phyloP scores from a whole-genome alignment of 2,329 filamentous ascomycete genomes.

The Ilyonectria robusta region DNA sequence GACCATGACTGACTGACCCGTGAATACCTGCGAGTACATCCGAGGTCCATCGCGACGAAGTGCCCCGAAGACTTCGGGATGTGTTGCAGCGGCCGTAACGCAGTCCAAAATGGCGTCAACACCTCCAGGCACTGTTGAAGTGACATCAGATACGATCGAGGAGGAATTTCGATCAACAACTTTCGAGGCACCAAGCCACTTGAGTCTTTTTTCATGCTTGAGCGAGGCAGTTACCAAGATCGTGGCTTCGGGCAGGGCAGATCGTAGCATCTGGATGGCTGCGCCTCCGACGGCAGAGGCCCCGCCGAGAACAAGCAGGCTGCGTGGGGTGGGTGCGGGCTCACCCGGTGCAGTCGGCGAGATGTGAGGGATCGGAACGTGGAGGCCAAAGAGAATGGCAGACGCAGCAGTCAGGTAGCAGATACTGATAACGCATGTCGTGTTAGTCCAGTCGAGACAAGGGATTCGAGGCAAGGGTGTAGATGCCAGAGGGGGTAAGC shows the following conservation, averaged over 20 bases:
- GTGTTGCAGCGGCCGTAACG: constrained; percentile 33
- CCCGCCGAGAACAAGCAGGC: constrained; percentile 40
- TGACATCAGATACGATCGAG: constrained; percentile 22
- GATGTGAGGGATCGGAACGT: constrained; percentile 37
- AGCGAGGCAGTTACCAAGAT: constrained; percentile 35
- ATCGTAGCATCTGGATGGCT: constrained; percentile 40
- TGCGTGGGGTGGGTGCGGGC: constrained; percentile 1
- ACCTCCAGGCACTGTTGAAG: constrained; percentile 6
- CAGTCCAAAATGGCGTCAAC: constrained; percentile 42
- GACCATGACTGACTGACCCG: constrained; percentile 24
- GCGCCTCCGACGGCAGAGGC: constrained; percentile 38
- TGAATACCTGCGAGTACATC: constrained; percentile 40
- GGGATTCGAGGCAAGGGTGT: background rate
- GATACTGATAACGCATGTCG: constrained; percentile 29
- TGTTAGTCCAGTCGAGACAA: constrained; percentile 12
- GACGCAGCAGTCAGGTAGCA: constrained; percentile 41
- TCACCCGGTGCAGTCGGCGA: constrained; percentile 21
- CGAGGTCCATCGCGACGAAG: constrained; percentile 20
- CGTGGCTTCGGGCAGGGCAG: constrained; percentile 30
- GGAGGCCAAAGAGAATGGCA: constrained; percentile 36
- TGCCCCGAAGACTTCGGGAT: constrained; percentile 26
- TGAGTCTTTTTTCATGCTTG: constrained; percentile 28
- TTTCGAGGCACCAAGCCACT: constrained; percentile 25
- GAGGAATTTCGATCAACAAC: constrained; percentile 29
- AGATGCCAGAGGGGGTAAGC: background rate